Conservation (phyloP, 1,284 basidiomycete genomes). For the Trichosporon coremiiforme region DNA sequence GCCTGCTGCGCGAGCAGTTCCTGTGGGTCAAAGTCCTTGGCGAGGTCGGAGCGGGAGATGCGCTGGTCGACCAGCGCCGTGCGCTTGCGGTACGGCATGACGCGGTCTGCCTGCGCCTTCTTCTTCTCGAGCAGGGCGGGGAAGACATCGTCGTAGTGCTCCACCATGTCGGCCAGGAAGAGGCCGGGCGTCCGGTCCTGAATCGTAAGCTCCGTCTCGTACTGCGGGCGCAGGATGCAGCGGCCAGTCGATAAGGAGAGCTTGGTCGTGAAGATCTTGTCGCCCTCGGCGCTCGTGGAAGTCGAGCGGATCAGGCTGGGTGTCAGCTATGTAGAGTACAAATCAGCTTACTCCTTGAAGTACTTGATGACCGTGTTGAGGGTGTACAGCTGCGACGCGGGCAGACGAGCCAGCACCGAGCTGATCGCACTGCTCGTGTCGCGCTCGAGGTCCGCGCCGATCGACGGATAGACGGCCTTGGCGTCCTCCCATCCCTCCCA, state of each 20-base stretch:
- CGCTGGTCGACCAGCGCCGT: constrained; percentile 88
- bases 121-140: constrained; percentile 80
- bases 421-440: constrained; percentile 68
- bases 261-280: constrained; percentile 80
- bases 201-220: constrained; percentile 77
- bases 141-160: constrained; percentile 72
- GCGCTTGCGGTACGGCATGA: constrained; percentile 76
- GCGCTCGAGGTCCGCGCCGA: constrained; percentile 66
- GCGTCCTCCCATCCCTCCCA: constrained; percentile 89
- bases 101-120: constrained; percentile 79
- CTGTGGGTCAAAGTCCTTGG: constrained; percentile 56
- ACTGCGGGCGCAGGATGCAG: constrained; percentile 77
- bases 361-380: constrained; percentile 79
- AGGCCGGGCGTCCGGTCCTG: constrained; percentile 81
- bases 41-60: constrained; percentile 62
- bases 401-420: constrained; percentile 69
- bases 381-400: constrained; percentile 77
- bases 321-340: not conserved
- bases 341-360: constrained; percentile 65
- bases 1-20: constrained; percentile 52
- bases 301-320: constrained; percentile 70
- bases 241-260: constrained; percentile 82
- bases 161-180: constrained; percentile 80
- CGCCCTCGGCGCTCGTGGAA: constrained; percentile 63
- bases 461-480: constrained; percentile 74